phyloP scores from a whole-genome alignment of 2,329 filamentous ascomycete species.

The Colletotrichum chlorophyti region DNA sequence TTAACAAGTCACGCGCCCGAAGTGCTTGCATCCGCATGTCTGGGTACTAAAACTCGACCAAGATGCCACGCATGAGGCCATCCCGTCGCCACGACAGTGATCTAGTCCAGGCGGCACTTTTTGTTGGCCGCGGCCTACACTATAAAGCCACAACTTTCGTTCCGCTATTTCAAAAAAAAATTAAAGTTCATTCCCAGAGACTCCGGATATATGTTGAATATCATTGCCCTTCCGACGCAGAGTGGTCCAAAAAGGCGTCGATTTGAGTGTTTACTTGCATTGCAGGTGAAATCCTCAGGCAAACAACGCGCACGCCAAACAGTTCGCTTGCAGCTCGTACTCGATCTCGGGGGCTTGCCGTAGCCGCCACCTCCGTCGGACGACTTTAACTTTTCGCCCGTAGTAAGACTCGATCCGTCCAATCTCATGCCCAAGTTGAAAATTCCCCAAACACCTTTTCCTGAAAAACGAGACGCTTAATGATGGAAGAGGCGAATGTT shows the following conservation, averaged over 20 bases:
- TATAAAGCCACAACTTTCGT: constrained; percentile 1
- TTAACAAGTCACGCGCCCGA: no score
- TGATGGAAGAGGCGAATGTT: constrained; percentile 94
- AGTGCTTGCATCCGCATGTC: no score
- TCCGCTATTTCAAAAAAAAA: neutral
- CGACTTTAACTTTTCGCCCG: constrained; percentile 4
- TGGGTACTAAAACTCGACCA: no score
- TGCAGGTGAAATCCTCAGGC: neutral
- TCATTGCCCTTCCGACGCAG: constrained; percentile 7
- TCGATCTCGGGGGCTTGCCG: neutral
- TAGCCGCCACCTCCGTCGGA: neutral
- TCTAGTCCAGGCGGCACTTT: no score
- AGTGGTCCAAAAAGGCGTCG: neutral
- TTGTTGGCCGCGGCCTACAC: no score
- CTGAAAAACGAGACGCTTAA: constrained; percentile 50
- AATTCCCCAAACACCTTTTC: constrained; percentile 22
- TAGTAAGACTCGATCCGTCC: constrained; percentile 5
- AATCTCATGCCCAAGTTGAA: constrained; percentile 13
- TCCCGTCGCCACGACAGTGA: no score
- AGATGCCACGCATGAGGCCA: no score
- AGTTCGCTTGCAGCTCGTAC: neutral
- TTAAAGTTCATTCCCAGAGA: constrained; percentile 10
- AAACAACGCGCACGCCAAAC: neutral
- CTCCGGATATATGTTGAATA: constrained; percentile 29
- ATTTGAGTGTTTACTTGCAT: neutral